Base-by-base conservation (phyloP, 768 basidiomycete species). In the Mycena rebaudengoi region DNA sequence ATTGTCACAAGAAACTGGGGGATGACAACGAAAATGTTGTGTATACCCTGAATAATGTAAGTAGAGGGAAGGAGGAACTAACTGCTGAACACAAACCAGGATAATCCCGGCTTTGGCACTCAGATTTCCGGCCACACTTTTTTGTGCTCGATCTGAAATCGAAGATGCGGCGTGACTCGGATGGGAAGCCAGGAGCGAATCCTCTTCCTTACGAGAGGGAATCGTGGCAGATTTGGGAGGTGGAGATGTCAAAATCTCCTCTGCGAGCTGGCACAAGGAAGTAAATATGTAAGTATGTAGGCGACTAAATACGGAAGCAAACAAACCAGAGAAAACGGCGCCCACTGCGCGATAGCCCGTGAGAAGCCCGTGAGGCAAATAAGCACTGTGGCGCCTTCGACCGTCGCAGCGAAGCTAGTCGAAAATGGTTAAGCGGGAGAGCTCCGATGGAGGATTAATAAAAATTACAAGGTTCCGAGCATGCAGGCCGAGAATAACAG, bases 1-100 rank as follows among this genome's bases (percentile, higher is more conserved):
- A 89, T 94, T 0, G 94, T 96, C 28, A 96, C 91, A 26, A 99
- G 83, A 76, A 98, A 96, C 70, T 99, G 96, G 0, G 96, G 96
- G 3, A 98, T 79, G 58, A 98, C 96, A 63, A 99, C 81, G 75
- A 92, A 97, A 53, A 98, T 85, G 71, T 98, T 98, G 76, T 98
- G 96, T 53, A 98, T 96, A 29, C 96, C 96, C 94, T 95, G 60
- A 35, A 18, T 35, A 41, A 35, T 44, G 33, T 30, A 18, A 53
- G 49, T 25, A 25, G 50, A 53, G 7, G 46, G 10, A 23, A 33
- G 26, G 51, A 12, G 33, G 48, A 5, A 50, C 29, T 8, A 26
- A 51, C 20, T 29, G 21, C 28, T 48, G 6, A 32, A 52, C 32
- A 82, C 88, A 62, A 61, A 94, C 91, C 62, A 96, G 78, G 60